Evolutionary conservation across 2,329 filamentous ascomycete genomes (phyloP).

Genomic region (Myriosclerotinia duriaeana): DNA sequence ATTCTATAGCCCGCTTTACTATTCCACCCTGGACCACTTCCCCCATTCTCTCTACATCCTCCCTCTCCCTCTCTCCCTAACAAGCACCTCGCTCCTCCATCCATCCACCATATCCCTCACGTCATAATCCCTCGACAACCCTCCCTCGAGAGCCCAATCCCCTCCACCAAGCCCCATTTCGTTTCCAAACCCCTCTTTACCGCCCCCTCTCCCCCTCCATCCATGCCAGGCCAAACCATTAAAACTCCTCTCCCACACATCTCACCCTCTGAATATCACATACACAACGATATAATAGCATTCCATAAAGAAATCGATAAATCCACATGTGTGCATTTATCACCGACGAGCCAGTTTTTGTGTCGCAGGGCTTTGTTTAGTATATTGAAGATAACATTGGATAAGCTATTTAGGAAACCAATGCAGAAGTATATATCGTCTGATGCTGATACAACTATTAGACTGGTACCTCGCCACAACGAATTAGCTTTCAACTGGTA

Average conservation of each 20-base stretch:
- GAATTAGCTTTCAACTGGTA: not conserved
- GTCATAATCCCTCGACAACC: not conserved
- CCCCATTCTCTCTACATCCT: not conserved
- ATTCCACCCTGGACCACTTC: not conserved
- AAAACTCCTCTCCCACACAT: not conserved
- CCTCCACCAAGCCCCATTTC: not conserved
- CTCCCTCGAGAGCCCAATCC: not conserved
- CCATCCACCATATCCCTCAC: not conserved
- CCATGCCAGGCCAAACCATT: not conserved
- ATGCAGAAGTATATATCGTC: not conserved
- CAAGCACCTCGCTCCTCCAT: not conserved
- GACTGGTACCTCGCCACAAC: too few species aligned
- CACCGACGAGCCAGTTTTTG: not conserved
- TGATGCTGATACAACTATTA: not conserved
- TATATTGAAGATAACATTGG: not conserved
- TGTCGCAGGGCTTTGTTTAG: not conserved
- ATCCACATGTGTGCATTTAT: not conserved
- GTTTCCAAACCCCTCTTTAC: not conserved
- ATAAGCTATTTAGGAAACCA: not conserved
- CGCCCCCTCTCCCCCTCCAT: not conserved
- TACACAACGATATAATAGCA: not conserved
- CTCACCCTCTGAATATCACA: not conserved
- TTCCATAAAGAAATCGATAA: not conserved
- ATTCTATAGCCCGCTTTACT: not conserved
- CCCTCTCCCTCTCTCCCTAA: not conserved